Conservation (phyloP, 2,329 filamentous ascomycete species). For the Didymosphaeria variabile region DNA sequence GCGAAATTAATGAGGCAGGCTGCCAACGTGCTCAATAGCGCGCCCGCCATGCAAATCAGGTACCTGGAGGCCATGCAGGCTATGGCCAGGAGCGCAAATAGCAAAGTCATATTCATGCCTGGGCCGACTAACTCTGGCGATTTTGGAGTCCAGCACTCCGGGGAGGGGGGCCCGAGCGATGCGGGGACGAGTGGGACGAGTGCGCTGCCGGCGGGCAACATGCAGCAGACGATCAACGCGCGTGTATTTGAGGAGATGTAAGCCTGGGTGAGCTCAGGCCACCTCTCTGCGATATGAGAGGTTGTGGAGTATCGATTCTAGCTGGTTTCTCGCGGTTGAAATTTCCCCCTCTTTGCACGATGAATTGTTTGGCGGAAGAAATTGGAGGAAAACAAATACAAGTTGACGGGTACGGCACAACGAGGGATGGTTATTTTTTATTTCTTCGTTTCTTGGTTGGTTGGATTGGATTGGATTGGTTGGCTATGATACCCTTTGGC, state of each 20-base stretch:
- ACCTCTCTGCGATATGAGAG: no score
- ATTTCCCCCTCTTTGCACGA: no score
- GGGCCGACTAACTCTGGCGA: not conserved
- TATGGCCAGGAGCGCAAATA: constrained; percentile 94
- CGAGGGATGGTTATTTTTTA: no score
- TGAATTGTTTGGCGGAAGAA: no score
- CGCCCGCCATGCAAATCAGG: constrained; percentile 80
- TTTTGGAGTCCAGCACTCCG: not conserved
- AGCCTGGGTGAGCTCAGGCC: no score
- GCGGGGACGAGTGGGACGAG: not conserved
- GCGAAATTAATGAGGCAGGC: constrained; percentile 85
- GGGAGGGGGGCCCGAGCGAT: constrained; percentile 10
- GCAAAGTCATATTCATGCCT: constrained; percentile 84
- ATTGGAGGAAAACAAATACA: no score
- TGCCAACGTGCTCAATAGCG: constrained; percentile 89
- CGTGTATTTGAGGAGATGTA: not conserved
- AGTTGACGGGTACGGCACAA: no score
- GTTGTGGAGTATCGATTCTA: no score
- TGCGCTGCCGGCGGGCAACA: constrained; percentile 15
- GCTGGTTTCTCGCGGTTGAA: no score
- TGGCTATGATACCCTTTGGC: no score
- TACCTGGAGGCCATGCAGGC: constrained; percentile 99
- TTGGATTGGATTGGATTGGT: no score
- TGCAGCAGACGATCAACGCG: constrained; percentile 21
- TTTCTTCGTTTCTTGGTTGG: no score